Evolutionary conservation across 2,329 filamentous ascomycete genomes (phyloP), one percentile per base, ranked within the genome.

Genomic region (Alternaria solani): DNA sequence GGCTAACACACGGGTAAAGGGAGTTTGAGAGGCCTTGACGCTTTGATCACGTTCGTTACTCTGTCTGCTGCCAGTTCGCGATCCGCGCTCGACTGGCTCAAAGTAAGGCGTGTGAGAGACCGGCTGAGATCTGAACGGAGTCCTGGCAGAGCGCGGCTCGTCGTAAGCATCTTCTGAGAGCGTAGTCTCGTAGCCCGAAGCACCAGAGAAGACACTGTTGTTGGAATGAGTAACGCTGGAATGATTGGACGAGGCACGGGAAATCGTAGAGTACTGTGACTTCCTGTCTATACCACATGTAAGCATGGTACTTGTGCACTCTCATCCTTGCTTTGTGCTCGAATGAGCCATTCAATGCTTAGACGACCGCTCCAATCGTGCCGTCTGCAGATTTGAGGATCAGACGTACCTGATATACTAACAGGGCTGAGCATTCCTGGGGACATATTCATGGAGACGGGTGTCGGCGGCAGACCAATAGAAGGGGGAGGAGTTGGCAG

Each of bases 1-100:
- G 8, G 65, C 63, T 39, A 73, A 41, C 4, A 68, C 68, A 20
- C 70, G 69, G 5, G 65, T 61, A 46, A 73, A 72, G 12, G 69
- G 70, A 3, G 61, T 60, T 47, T 65, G 64, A 18, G 62, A 52
- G 16, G 59, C 47, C 58, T 69, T 70, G 49, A 52, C 38, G n/a
- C 57, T 56, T 20, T 66, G 64, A 25, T 71, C 68, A 11, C 34
- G 58, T 30, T 61, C 54, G 26, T 12, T 44, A 26, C 65, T 62
- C 51, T 64, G 62, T 18, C 63, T 61, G 56, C 68, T 69, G 23
- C 63, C 67, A n/a, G 70, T 63, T 14, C 70, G 65, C 8, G 68
- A 62, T 39, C 66, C 65, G 7, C 61, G 63, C 51, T 67, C 65
- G 42, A 72, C 65, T 2, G 67, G 52, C 39, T 71, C 70, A 38